A percentile compares a stretch with the other conserved stretches of the same genome.
phyloP scores from a whole-genome alignment of 108 stramenopile genomes.

The Discostella stelligeroides region DNA sequence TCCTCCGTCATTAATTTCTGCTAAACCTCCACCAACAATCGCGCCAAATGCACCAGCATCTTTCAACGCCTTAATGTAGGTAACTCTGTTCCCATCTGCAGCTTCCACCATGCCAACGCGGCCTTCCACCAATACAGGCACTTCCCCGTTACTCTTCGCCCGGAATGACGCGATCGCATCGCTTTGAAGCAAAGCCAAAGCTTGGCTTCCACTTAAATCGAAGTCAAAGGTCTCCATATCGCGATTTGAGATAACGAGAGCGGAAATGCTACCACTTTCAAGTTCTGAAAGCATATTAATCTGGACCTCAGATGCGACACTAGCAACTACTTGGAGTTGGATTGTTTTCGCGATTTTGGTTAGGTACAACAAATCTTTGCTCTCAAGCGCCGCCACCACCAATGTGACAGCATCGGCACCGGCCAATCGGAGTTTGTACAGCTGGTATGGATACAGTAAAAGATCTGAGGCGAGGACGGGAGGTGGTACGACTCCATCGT shows the following conservation, averaged over 20 bases:
- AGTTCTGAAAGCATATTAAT: slow-evolving; percentile 50
- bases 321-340: slow-evolving; percentile 63
- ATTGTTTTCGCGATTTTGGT: slow-evolving; percentile 81
- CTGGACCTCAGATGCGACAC: slow-evolving; percentile 73
- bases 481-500: slow-evolving; percentile 66
- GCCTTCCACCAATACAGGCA: slow-evolving; percentile 77
- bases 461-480: slow-evolving; percentile 86
- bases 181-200: slow-evolving; percentile 65
- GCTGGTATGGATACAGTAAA: slow-evolving; percentile 84
- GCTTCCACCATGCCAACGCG: slow-evolving; percentile 68
- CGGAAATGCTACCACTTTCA: slow-evolving; percentile 52
- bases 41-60: slow-evolving; percentile 76
- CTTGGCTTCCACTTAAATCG: slow-evolving; percentile 75
- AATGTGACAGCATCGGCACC: slow-evolving; percentile 87
- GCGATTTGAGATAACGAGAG: slow-evolving; percentile 76
- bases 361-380: slow-evolving; percentile 81
- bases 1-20: slow-evolving; percentile 32
- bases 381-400: slow-evolving; percentile 68
- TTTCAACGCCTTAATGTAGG: slow-evolving; percentile 63
- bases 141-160: slow-evolving; percentile 56
- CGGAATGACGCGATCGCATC: slow-evolving; percentile 58
- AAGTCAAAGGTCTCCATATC: slow-evolving; percentile 78
- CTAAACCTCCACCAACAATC: slow-evolving; percentile 78
- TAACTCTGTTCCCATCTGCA: slow-evolving; percentile 25
- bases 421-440: slow-evolving; percentile 83